These are phyloP conservation scores for Alternaria sp. DNA, from an alignment of 2,329 filamentous ascomycete species.

Conservation along the genomic window DNA sequence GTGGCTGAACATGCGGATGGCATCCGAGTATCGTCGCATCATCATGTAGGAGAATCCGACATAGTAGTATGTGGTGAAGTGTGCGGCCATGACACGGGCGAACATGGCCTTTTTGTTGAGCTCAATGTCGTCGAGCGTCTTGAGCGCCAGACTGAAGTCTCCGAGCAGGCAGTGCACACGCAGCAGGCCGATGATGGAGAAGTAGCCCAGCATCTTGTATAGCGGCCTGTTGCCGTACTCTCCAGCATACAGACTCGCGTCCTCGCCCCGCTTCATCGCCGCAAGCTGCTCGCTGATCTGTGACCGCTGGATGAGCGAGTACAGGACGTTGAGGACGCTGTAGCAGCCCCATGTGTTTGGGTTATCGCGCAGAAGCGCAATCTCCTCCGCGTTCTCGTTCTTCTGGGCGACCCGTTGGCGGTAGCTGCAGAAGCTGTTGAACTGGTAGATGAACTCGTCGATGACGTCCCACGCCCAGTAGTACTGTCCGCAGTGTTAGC, in stretches of 20 bases:
- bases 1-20: conserved; percentile 99
- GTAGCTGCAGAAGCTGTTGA: conserved; percentile 99
- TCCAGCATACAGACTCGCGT: conserved; percentile 84
- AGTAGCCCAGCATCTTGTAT: conserved; percentile 98
- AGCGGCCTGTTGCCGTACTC: conserved; percentile 94
- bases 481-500: conserved; percentile 67
- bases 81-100: conserved; percentile 97
- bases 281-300: conserved; percentile 98
- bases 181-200: conserved; percentile 97
- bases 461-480: conserved; percentile 99
- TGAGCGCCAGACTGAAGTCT: conserved; percentile 97
- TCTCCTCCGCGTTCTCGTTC: conserved; percentile 89
- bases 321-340: conserved; percentile 98
- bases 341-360: conserved; percentile 99
- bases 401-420: conserved; percentile 86
- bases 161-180: conserved; percentile 95
- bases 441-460: conserved; percentile 99
- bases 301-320: conserved; percentile 97
- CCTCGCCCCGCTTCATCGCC: conserved; percentile 93
- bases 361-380: conserved; percentile 89
- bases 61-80: conserved; percentile 99
- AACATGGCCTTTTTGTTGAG: conserved; percentile 99
- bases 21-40: conserved; percentile 99
- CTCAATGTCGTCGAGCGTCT: conserved; percentile 99
- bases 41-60: conserved; percentile 99